Base-by-base conservation (phyloP, 2,329 filamentous ascomycete genomes). In the Emmonsiellopsis sp. region DNA sequence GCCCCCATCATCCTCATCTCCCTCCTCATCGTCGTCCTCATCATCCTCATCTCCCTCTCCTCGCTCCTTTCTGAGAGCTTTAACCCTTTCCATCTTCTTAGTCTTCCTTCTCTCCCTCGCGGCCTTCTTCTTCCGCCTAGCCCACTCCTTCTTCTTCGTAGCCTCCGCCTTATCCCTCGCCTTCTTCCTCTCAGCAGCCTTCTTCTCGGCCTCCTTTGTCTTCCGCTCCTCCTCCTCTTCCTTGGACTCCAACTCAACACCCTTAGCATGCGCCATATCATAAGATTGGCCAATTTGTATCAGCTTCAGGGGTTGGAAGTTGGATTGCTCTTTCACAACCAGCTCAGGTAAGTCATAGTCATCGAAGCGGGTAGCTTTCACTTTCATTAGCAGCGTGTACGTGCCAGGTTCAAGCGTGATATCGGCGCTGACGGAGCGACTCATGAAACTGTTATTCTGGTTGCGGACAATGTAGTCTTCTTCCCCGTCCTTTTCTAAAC, bases 371-470 rank as follows among this genome's bases (percentile, higher is more conserved):
- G 77, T 78, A 1, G 86, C 86, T 7, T 84, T 83, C 54, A 93
- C 79, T 65, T 87, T 89, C 67, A 92, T 79, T 20, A 89, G 76
- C 4, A 94, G 81, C 6, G 81, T 82, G 68, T 94, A 94, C 43
- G 79, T 82, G 9, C 89, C 89, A 0, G 85, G 79, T 16, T 87
- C 82, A 30, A 94, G 80, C 37, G 84, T 77, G 7, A 93, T 76
- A 66, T 93, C 89, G 1, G 87, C 83, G 50, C 85, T 90, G 40
- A 90, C 84, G 1, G 85, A 87, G 6, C 89, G 83, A 20, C 76
- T 82, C 80, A 89, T 87, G 67, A 74, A 75, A 55, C 79, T 79
- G 35, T 74, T 77, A 7, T 70, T 75, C 47, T 78, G 77, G 59
- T 76, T 81, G 55, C 79, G 77, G 9, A 81, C 77, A 44, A 80